Conservation (phyloP, 1,284 basidiomycete genomes). For the Trichosporon ovoides region DNA sequence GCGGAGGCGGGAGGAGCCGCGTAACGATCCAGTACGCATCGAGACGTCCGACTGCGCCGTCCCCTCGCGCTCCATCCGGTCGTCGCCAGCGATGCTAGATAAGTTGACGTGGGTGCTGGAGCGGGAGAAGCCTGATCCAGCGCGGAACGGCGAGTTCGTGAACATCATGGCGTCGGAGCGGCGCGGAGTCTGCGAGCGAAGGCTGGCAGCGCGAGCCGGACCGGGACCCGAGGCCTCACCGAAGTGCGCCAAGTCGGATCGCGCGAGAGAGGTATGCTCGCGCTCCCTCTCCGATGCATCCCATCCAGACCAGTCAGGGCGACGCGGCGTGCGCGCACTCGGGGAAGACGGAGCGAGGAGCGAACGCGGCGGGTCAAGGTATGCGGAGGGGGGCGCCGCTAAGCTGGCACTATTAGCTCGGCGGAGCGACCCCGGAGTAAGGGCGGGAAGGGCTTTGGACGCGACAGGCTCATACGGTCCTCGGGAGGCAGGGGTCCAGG, state of each 20-base stretch:
- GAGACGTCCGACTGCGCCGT: slow-evolving; percentile 31
- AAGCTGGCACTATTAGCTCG: background rate
- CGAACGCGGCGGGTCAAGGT: slow-evolving; percentile 36
- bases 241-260: background rate
- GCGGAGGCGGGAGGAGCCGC: slow-evolving; percentile 6
- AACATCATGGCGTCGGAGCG: slow-evolving; percentile 1
- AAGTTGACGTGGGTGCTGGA: slow-evolving; percentile 28
- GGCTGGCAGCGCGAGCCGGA: background rate
- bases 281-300: background rate
- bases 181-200: background rate
- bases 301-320: background rate
- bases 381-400: slow-evolving; percentile 18
- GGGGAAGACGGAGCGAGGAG: slow-evolving; percentile 26
- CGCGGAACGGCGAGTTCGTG: slow-evolving; percentile 10
- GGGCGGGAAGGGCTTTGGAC: background rate
- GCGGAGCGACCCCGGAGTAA: slow-evolving; percentile 5
- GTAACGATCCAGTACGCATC: slow-evolving; percentile 18
- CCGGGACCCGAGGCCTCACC: background rate
- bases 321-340: background rate
- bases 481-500: background rate
- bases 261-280: background rate
- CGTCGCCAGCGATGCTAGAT: slow-evolving; percentile 8
- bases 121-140: slow-evolving; percentile 23
- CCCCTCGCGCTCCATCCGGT: slow-evolving; percentile 14
- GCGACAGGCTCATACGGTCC: background rate